A percentile compares a stretch with the other conserved stretches of the same genome.
These are phyloP conservation scores for Fonsecaea pugnacius DNA, from an alignment of 2,329 filamentous ascomycete genomes.

Conservation along the genomic window DNA sequence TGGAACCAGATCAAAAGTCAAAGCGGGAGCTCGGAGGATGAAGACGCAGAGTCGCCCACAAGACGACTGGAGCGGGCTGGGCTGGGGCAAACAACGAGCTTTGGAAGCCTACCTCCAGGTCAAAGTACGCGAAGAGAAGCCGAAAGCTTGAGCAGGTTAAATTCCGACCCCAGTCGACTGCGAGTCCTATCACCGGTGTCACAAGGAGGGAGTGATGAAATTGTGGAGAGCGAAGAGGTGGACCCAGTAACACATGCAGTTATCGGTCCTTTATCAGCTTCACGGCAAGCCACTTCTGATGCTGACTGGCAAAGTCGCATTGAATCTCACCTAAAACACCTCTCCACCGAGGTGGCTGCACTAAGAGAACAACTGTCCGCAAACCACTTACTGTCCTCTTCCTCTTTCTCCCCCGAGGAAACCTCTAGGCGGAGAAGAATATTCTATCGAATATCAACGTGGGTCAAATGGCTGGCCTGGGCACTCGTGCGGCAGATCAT, in stretches of 20 bases:
- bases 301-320: conserved; percentile 55
- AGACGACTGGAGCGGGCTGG: conserved; percentile 52
- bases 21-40: conserved; percentile 39
- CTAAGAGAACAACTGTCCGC: conserved; percentile 86
- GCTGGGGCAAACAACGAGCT: conserved; percentile 45
- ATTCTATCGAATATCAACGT: conserved; percentile 67
- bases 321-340: conserved; percentile 81
- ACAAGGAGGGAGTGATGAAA: conserved; percentile 60
- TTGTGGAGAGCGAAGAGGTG: conserved; percentile 44
- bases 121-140: conserved; percentile 15
- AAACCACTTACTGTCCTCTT: conserved; percentile 61
- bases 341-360: conserved; percentile 91
- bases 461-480: conserved; percentile 74
- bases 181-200: conserved; percentile 83
- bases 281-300: conserved; percentile 11
- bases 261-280: conserved; percentile 37
- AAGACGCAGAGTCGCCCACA: conserved; percentile 45
- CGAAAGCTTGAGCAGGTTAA: conserved; percentile 20
- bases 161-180: conserved; percentile 55
- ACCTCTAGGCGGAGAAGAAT: conserved; percentile 47
- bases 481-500: conserved; percentile 72
- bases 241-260: conserved; percentile 37
- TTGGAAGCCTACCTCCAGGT: conserved; percentile 24
- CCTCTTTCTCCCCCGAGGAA: conserved; percentile 40
- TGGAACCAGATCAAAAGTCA: conserved; percentile 84